phyloP scores from a whole-genome alignment of 2,329 filamentous ascomycete species.

The Neofusicoccum laricinum region DNA sequence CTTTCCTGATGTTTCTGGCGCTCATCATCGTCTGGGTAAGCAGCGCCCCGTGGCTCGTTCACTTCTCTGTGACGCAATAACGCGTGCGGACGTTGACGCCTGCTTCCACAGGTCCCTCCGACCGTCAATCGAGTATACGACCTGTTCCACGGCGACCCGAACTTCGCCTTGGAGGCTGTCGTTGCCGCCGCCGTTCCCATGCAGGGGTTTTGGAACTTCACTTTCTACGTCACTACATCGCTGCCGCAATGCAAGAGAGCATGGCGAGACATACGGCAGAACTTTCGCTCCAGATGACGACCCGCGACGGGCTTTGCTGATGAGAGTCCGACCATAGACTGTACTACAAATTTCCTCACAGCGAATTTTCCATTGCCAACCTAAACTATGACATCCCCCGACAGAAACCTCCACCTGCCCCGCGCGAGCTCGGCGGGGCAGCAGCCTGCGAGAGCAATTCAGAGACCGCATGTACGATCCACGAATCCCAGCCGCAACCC shows the following conservation, averaged over 20 bases:
- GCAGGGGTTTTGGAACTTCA: conserved; percentile 82
- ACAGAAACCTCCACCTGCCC: no score
- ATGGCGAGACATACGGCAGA: neutral
- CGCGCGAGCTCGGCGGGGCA: no score
- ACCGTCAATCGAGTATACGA: conserved; percentile 76
- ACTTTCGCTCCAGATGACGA: no score
- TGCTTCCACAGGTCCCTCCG: conserved; percentile 55
- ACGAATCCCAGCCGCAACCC: no score
- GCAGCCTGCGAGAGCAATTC: no score
- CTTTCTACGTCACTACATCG: conserved; percentile 72
- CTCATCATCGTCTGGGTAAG: conserved; percentile 66
- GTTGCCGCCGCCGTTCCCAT: conserved; percentile 73
- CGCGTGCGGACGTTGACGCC: no score
- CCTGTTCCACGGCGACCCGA: conserved; percentile 42
- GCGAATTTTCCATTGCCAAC: no score
- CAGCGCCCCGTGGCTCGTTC: neutral
- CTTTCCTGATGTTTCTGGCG: conserved; percentile 68
- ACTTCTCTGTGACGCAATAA: neutral
- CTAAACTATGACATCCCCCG: no score
- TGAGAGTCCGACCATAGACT: no score
- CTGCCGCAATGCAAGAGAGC: conserved; percentile 49
- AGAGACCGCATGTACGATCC: no score
- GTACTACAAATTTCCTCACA: no score
- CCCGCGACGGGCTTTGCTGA: no score
- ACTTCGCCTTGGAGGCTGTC: conserved; percentile 63